phyloP scores from a whole-genome alignment of 768 basidiomycete genomes.

The Cystobasidium ongulense region DNA sequence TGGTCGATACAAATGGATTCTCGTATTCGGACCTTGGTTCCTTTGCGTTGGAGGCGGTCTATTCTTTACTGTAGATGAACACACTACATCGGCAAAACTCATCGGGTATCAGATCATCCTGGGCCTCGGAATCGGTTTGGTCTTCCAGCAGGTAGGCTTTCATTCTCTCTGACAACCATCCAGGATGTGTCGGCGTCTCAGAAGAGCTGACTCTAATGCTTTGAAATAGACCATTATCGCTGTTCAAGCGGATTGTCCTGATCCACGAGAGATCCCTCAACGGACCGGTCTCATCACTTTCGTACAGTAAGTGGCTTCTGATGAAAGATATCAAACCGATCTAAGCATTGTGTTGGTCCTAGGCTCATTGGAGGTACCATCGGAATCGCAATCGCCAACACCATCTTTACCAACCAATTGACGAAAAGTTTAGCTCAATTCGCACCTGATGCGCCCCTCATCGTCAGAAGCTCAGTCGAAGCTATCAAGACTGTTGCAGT shows the following conservation, averaged over 20 bases:
- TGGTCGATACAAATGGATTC: constrained; percentile 46
- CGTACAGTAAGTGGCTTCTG: neutral
- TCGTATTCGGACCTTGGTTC: constrained; percentile 44
- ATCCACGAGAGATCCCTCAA: constrained; percentile 38
- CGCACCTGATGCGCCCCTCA: constrained; percentile 31
- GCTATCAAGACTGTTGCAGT: constrained; percentile 5
- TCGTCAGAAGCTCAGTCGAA: constrained; percentile 12
- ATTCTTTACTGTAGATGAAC: constrained; percentile 45
- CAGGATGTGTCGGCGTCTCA: neutral
- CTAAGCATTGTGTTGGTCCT: neutral
- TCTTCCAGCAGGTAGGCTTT: constrained; percentile 26
- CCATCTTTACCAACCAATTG: constrained; percentile 41
- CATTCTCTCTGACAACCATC: neutral
- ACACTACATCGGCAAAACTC: constrained; percentile 43
- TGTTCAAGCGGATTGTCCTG: constrained; percentile 38
- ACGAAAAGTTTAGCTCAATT: constrained; percentile 25
- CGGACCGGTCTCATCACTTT: constrained; percentile 35
- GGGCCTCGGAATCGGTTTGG: constrained; percentile 9
- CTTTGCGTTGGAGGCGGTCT: constrained; percentile 46
- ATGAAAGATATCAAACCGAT: neutral
- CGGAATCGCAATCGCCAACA: constrained; percentile 17
- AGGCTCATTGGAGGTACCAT: neutral
- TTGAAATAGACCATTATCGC: constrained; percentile 37
- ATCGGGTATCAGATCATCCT: constrained; percentile 43
- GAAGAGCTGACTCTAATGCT: neutral